Conservation (phyloP, 1,139 yeast species). For the Debaryomyces robertsiae region DNA sequence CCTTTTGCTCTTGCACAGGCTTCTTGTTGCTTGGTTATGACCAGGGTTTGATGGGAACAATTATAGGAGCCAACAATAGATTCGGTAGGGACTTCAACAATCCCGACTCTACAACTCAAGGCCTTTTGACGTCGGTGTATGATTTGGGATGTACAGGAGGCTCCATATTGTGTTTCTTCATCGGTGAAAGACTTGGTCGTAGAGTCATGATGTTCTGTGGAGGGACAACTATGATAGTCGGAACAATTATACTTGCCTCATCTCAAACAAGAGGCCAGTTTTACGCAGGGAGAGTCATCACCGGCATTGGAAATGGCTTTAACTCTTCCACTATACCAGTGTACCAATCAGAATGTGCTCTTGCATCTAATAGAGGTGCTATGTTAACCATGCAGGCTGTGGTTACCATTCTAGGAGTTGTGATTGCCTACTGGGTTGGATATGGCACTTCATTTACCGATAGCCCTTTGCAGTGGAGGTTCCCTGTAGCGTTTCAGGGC, state of each 20-base stretch:
- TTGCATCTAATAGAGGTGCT: constrained; percentile 42
- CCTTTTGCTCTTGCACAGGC: constrained; percentile 12
- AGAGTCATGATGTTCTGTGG: constrained; percentile 42
- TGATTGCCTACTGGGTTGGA: constrained; percentile 39
- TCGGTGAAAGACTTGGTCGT: constrained; percentile 52
- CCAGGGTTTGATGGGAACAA: constrained; percentile 15
- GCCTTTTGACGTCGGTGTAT: constrained; percentile 34
- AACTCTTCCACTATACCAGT: constrained; percentile 42
- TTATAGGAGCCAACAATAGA: constrained; percentile 10
- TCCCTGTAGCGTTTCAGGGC: constrained; percentile 26
- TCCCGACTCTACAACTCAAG: constrained; percentile 29
- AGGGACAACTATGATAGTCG: constrained; percentile 39
- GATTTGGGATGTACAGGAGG: constrained; percentile 37
- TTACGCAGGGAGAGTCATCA: constrained; percentile 45
- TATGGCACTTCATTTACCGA: constrained; percentile 61
- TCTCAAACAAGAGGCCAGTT: constrained; percentile 52
- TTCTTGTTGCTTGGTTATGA: constrained; percentile 16
- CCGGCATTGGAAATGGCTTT: constrained; percentile 44
- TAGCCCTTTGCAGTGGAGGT: constrained; percentile 35
- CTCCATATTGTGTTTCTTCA: constrained; percentile 30
- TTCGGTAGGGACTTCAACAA: constrained; percentile 11
- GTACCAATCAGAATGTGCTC: constrained; percentile 38
- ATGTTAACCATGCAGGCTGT: constrained; percentile 69
- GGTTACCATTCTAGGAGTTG: constrained; percentile 52
- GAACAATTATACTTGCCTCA: constrained; percentile 46